Conservation (phyloP, 257 asterid genomes). For the Verbena officinalis region DNA sequence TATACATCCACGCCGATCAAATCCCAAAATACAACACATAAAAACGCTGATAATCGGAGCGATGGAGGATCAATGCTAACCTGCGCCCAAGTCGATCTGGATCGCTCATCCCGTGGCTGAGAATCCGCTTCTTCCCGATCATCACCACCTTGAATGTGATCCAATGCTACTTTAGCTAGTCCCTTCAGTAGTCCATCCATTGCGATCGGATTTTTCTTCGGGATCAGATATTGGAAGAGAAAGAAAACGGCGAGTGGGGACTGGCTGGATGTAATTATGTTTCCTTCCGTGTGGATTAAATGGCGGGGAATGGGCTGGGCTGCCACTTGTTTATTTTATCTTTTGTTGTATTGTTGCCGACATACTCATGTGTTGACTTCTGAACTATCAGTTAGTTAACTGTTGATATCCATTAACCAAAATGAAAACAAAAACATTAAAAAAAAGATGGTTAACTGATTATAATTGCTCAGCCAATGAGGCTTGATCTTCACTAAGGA, state of each 20-base stretch:
- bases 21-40: not conserved
- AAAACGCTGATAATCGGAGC: not conserved
- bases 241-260: not conserved
- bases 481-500: too few species aligned
- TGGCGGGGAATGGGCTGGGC: not conserved
- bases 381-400: too few species aligned
- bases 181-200: conserved; percentile 85
- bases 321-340: not conserved
- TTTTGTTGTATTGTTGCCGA: not conserved
- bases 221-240: not conserved
- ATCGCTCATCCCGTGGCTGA: conserved; percentile 45
- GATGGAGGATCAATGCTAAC: conserved; percentile 37
- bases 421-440: too few species aligned
- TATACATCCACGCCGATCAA: not conserved
- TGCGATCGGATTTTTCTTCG: not conserved
- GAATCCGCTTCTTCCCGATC: conserved; percentile 26
- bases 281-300: not conserved
- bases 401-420: too few species aligned
- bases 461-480: too few species aligned
- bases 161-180: conserved; percentile 56
- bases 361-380: not conserved
- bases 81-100: conserved; percentile 90
- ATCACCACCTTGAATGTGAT: conserved; percentile 33
- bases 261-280: not conserved
- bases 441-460: too few species aligned